phyloP scores from a whole-genome alignment of 352 stramenopile genomes.

The Detonula confervacea region DNA sequence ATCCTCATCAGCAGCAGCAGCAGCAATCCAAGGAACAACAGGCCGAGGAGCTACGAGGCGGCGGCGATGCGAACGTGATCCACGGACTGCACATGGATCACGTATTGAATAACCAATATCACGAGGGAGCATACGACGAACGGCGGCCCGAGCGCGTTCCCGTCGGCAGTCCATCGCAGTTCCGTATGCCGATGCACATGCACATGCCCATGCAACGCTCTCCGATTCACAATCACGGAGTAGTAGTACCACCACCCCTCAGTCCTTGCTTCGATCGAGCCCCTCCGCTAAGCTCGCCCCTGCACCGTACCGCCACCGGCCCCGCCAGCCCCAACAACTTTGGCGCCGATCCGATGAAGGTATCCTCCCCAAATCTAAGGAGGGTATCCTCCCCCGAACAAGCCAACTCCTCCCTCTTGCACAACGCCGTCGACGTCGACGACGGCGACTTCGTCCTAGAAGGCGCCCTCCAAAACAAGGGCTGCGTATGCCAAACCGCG shows the following conservation, averaged over 20 bases:
- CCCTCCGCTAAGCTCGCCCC: too few species aligned
- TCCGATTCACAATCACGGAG: too few species aligned
- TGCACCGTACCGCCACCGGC: too few species aligned
- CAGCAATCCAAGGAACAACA: not conserved
- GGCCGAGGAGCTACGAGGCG: not conserved
- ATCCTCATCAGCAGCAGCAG: not conserved
- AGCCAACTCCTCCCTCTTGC: too few species aligned
- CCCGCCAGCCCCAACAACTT: too few species aligned
- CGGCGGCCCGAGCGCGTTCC: not conserved
- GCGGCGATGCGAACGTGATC: slow-evolving; percentile 6
- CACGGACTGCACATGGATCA: slow-evolving; percentile 30
- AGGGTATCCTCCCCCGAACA: too few species aligned
- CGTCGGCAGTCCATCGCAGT: not conserved
- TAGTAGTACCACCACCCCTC: too few species aligned
- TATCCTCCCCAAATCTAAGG: too few species aligned
- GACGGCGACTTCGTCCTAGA: slow-evolving; percentile 15
- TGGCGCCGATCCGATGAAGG: too few species aligned
- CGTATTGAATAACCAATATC: slow-evolving; percentile 17
- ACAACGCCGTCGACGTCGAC: slow-evolving; percentile 3
- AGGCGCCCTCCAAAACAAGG: slow-evolving; percentile 21
- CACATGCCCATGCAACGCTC: too few species aligned
- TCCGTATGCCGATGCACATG: too few species aligned
- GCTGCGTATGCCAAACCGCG: slow-evolving; percentile 20
- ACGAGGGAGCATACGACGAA: not conserved
- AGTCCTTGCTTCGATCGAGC: too few species aligned